Evolutionary conservation across 148 eudicot species (phyloP).

Genomic region (Silene uniflora): DNA sequence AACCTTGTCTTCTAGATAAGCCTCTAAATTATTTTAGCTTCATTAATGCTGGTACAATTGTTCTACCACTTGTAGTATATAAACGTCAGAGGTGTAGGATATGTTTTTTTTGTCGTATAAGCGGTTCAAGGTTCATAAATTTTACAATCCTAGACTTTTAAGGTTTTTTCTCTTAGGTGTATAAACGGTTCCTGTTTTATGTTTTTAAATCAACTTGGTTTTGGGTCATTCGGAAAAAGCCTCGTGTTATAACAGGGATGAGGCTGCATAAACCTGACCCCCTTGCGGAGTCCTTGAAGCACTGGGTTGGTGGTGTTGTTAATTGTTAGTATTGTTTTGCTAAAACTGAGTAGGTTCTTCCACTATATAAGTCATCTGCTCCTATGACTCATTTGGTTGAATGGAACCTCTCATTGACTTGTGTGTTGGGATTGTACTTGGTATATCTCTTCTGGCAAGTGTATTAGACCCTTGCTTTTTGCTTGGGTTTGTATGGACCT

Average conservation of each 20-base stretch:
- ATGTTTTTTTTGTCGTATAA: not conserved
- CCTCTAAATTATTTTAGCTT: not conserved
- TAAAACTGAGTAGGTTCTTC: not conserved
- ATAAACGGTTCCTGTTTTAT: not conserved
- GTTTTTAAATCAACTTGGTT: not conserved
- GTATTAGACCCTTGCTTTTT: not conserved
- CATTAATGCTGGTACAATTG: not conserved
- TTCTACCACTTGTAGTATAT: not conserved
- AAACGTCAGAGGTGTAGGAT: too few relatives aligned
- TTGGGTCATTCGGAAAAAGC: not conserved
- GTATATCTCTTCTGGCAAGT: not conserved
- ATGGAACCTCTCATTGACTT: not conserved
- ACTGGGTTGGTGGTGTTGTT: not conserved
- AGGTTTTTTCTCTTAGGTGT: not conserved
- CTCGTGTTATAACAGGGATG: not conserved
- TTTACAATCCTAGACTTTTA: not conserved
- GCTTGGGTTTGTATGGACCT: not conserved
- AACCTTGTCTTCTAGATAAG: slow-evolving; percentile 12
- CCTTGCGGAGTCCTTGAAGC: not conserved
- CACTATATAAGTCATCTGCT: not conserved
- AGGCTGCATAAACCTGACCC: not conserved
- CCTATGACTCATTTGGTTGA: not conserved
- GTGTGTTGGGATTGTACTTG: not conserved
- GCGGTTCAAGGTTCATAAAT: not conserved
- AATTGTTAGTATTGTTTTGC: not conserved